These are phyloP conservation scores for Atkinsonella hypoxylon DNA, from an alignment of 2,329 filamentous ascomycete species.

Conservation along the genomic window DNA sequence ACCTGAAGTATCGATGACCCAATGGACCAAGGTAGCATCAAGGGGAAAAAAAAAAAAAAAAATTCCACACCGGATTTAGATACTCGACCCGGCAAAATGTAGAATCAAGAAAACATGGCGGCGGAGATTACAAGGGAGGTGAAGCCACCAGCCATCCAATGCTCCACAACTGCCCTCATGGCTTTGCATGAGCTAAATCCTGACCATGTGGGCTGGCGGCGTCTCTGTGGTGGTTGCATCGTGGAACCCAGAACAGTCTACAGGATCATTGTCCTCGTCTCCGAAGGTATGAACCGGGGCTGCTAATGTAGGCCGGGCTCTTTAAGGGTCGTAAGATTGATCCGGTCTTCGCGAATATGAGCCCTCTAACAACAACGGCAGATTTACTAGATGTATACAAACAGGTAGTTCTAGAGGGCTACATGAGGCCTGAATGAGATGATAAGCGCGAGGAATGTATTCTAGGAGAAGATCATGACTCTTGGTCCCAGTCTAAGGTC, in stretches of 20 bases:
- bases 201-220: background rate
- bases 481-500: too few species aligned
- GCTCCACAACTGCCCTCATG: background rate
- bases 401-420: too few species aligned
- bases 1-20: background rate
- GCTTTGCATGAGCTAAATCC: background rate
- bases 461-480: too few species aligned
- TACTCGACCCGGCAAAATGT: background rate
- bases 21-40: background rate
- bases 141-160: background rate
- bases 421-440: too few species aligned
- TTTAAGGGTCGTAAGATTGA: too few species aligned
- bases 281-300: too few species aligned
- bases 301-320: too few species aligned
- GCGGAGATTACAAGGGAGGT: conserved; percentile 4
- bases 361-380: too few species aligned
- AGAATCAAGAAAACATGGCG: background rate
- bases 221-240: background rate
- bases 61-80: background rate
- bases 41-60: background rate
- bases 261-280: too few species aligned
- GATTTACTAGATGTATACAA: too few species aligned
- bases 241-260: background rate
- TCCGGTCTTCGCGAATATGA: too few species aligned
- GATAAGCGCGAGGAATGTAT: too few species aligned